These are phyloP conservation scores for Lipomyces orientalis DNA, from an alignment of 805 yeast genomes.

Conservation along the genomic window DNA sequence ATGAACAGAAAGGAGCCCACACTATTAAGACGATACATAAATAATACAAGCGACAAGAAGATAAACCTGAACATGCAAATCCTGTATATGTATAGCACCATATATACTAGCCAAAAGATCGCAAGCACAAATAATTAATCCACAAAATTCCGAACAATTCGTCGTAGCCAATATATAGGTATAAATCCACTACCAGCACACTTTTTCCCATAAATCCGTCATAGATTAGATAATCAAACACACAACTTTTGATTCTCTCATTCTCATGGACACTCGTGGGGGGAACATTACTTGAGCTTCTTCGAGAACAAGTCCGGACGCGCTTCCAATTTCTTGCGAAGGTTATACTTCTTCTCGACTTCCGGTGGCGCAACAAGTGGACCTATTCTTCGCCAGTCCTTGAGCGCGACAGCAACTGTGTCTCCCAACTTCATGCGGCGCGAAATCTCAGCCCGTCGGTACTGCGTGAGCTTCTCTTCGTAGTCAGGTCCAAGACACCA, in stretches of 20 bases:
- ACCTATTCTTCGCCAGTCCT: constrained; percentile 37
- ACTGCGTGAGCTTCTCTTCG: constrained; percentile 29
- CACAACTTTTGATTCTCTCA: not conserved
- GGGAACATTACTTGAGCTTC: not conserved
- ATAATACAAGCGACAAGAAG: not conserved
- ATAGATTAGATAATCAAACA: not conserved
- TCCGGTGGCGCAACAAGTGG: constrained; percentile 30
- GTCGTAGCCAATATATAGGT: not conserved
- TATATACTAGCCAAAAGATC: not conserved
- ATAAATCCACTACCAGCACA: not conserved
- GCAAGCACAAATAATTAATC: not conserved
- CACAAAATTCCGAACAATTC: not conserved
- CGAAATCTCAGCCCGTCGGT: constrained; percentile 35
- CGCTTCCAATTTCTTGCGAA: constrained; percentile 33
- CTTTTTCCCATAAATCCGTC: not conserved
- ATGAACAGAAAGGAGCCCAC: not conserved
- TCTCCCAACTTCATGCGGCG: constrained; percentile 38
- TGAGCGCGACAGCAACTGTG: constrained; percentile 37
- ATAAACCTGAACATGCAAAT: not conserved
- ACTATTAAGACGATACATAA: not conserved
- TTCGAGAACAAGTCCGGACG: constrained; percentile 26
- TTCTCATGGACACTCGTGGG: not conserved
- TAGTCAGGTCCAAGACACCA: constrained; percentile 34
- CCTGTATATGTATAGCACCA: not conserved
- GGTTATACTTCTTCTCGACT: constrained; percentile 26